These are phyloP conservation scores for Trifolium fragiferum DNA, from an alignment of 306 rosid genomes.

Conservation along the genomic window DNA sequence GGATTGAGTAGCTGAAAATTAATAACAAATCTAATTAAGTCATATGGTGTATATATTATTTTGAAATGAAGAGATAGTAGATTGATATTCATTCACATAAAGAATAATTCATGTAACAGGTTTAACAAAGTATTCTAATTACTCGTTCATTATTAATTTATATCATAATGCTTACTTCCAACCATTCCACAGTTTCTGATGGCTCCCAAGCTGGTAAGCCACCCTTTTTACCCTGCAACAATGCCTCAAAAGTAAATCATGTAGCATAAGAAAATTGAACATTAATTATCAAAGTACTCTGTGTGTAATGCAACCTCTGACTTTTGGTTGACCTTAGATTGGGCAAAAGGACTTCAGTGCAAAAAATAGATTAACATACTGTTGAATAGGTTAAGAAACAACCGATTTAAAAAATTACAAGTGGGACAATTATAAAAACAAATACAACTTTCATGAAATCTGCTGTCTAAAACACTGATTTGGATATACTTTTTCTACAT, in stretches of 20 bases:
- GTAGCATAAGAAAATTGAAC: not conserved
- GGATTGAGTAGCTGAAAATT: conserved; percentile 52
- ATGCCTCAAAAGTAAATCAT: not conserved
- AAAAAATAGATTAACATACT: too few species aligned
- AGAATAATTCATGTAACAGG: not conserved
- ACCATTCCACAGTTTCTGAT: conserved; percentile 60
- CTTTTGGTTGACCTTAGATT: too few species aligned
- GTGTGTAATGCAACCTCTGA: too few species aligned
- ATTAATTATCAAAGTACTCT: not conserved
- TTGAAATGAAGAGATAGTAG: not conserved
- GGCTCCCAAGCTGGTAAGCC: conserved; percentile 86
- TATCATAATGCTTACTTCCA: conserved; percentile 58
- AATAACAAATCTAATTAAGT: not conserved
- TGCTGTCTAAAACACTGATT: too few species aligned
- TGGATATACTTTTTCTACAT: too few species aligned
- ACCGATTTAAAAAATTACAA: too few species aligned
- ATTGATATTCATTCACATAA: too few species aligned
- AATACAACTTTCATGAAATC: too few species aligned
- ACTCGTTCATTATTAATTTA: not conserved
- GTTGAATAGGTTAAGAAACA: too few species aligned
- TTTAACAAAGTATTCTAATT: not conserved
- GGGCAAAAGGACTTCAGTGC: too few species aligned
- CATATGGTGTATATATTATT: not conserved
- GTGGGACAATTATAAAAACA: too few species aligned
- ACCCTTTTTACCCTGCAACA: conserved; percentile 71